Evolutionary conservation across 2,329 filamentous ascomycete species (phyloP), one percentile per base, ranked within the genome.

Genomic region (Fusarium transvaalense): DNA sequence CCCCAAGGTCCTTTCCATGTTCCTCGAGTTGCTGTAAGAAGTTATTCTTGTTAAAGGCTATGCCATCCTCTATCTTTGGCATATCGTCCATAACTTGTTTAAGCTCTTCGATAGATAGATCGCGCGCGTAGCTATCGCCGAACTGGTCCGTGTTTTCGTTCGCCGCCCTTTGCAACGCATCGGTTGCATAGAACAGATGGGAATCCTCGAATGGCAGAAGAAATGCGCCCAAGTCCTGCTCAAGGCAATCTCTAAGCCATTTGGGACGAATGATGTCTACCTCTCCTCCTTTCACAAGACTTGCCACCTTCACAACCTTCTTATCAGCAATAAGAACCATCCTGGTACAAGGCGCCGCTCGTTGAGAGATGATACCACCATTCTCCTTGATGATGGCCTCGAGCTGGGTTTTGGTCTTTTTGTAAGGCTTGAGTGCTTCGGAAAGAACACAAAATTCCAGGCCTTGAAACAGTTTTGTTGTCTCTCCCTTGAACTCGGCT

Each of bases 201-300:
- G 83, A 72, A 4, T 80, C 83, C 68, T 88, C 85, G 41, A 83
- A 85, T 1, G 85, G 85, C 6, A 97, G 86, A 10, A 97, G 79
- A 14, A 91, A 85, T 6, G 86, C 83, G 5, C 84, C 85, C 3
- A 73, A 83, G 54, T 68, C 85, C 79, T 78, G 88, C 77, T 86
- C 85, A 34, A 97, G 84, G 72, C 93, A 96, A 77, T 98, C 94
- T 29, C 92, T 83, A 4, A 98, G 81, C 96, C 96, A 99, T 8
- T 83, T 85, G 0, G 94, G 92, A 23, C 88, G 88, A 58, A 98
- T 84, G 51, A 99, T 90, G 70, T 93, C 90, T 9, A 87, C 84
- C 0, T 87, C 83, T 5, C 89, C 90, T 8, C 83, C 84, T 73
- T 96, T 97, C 64, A 93, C 89, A 10, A 97, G 79, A 12, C 92